These are phyloP conservation scores for Ramalina peruviana DNA, from an alignment of 495 filamentous ascomycete species.

Conservation along the genomic window DNA sequence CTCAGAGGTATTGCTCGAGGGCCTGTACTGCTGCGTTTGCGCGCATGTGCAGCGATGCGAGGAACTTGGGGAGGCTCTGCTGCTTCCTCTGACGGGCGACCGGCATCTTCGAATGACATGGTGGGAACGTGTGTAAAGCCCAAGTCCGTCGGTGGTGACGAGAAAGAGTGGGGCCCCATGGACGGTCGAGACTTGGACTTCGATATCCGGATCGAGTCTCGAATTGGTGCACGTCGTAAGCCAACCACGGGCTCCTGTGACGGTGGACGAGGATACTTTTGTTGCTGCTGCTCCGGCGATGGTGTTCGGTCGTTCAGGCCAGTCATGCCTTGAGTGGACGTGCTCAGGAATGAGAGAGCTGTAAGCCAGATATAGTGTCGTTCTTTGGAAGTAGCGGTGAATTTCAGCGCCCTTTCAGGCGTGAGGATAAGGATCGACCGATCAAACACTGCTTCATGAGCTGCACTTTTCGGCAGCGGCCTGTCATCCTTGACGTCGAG, in stretches of 20 bases:
- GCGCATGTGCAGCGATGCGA: conserved; percentile 43
- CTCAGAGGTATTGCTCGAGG: conserved; percentile 33
- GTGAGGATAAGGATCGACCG: conserved; percentile 92
- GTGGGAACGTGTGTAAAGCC: conserved; percentile 15
- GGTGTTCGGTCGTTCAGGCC: conserved; percentile 46
- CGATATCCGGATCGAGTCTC: conserved; percentile 81
- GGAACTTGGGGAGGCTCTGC: conserved; percentile 75
- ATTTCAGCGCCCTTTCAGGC: conserved; percentile 86
- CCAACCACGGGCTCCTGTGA: conserved; percentile 21
- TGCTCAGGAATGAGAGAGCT: conserved; percentile 83
- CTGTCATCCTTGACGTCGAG: conserved; percentile 94
- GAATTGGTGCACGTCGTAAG: conserved; percentile 52
- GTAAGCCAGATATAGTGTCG: conserved; percentile 94
- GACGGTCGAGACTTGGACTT: conserved; percentile 55
- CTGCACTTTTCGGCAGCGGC: conserved; percentile 60
- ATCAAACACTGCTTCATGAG: conserved; percentile 51
- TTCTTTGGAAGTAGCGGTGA: conserved; percentile 70
- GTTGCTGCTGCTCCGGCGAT: conserved; percentile 30
- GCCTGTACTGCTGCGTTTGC: conserved; percentile 76
- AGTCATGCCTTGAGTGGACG: conserved; percentile 62
- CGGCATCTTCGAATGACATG: conserved; percentile 15
- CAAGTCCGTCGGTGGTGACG: conserved; percentile 15
- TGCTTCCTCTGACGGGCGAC: conserved; percentile 23
- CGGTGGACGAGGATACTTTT: conserved; percentile 20
- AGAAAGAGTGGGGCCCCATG: conserved; percentile 13